Evolutionary conservation across 192 early-diverging fungal genomes (phyloP).

Genomic region (Dissophora globulifera): DNA sequence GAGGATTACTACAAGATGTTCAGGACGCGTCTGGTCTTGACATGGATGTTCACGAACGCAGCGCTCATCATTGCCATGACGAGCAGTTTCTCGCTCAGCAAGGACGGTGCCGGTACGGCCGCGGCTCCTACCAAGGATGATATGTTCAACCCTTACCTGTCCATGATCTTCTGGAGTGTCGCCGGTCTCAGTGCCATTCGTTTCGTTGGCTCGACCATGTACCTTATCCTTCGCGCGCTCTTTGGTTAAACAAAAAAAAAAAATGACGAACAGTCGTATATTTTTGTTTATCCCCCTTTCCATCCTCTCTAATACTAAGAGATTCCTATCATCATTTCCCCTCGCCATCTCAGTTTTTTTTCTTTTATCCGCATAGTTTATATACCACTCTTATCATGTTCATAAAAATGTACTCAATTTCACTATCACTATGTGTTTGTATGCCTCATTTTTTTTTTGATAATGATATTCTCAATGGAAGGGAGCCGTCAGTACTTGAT

Average conservation of each 20-base stretch:
- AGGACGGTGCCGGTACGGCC: not conserved
- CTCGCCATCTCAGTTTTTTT: too few species aligned
- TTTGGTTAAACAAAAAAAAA: slow-evolving; percentile 68
- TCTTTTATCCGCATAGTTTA: too few species aligned
- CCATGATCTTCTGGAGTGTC: slow-evolving; percentile 90
- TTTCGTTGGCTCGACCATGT: slow-evolving; percentile 79
- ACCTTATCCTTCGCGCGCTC: slow-evolving; percentile 71
- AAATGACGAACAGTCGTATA: too few species aligned
- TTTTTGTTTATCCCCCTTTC: too few species aligned
- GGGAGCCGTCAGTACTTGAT: too few species aligned
- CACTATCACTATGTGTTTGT: too few species aligned
- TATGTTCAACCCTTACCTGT: slow-evolving; percentile 78
- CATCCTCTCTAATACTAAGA: too few species aligned
- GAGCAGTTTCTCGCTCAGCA: slow-evolving; percentile 35
- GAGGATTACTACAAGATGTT: slow-evolving; percentile 93
- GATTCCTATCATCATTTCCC: too few species aligned
- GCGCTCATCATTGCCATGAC: slow-evolving; percentile 78
- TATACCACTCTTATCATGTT: too few species aligned
- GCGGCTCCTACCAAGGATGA: slow-evolving; percentile 19
- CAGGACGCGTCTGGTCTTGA: slow-evolving; percentile 82
- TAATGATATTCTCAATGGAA: too few species aligned
- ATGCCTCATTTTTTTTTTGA: too few species aligned
- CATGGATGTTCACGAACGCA: slow-evolving; percentile 90
- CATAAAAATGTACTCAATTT: too few species aligned
- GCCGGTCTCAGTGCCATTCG: slow-evolving; percentile 75